Evolutionary conservation across 441 rosid genomes (phyloP), one percentile per base, ranked within the genome.

Genomic region (Raphanus hybrid): DNA sequence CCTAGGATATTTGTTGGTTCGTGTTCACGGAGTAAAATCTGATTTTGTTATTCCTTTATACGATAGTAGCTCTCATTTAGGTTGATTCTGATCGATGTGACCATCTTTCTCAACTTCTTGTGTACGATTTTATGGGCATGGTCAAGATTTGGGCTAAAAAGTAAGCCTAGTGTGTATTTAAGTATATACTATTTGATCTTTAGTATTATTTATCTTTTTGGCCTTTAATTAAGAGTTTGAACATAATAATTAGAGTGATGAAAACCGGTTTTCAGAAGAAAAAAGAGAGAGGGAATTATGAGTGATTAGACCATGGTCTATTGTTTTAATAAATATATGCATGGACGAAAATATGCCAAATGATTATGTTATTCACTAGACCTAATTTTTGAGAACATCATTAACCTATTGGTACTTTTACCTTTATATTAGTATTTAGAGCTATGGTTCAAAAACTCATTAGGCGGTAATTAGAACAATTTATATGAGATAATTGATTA

Each of bases 301-400:
- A 41, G 35, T 55, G 27, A 29, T 64, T 41, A 67, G 72, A 71
- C 67, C 14, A 58, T 27, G 10, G 29, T 20, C 39, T 15, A 64
- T n/a, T 57, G 32, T 8, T 60, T 69, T 60, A 58, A 72, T 20
- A 57, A 2, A 64, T 32, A 27, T 57, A 64, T 43, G 11, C 27
- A 64, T 45, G 27, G 73, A 50, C 12, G 2, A 48, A 71, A 66
- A 71, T 15, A 61, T 67, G 74, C 77, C 81, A 78, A 52, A 73
- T 61, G 60, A 61, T 78, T 41, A 67, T 73, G 74, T 73, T 12
- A 78, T 26, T 50, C 64, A 68, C 52, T 20, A 41, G 48, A 41
- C 48, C 48, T 41, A 41, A 41, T 41, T 41, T 41, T 37, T 37
- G 8, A 41, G 48, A 41, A 41, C 48, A 41, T 2, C 11, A 2